A percentile compares a stretch with the other conserved stretches of the same genome.
Evolutionary conservation across 2,329 filamentous ascomycete species (phyloP).

Genomic region (Leptographium radiaticola): DNA sequence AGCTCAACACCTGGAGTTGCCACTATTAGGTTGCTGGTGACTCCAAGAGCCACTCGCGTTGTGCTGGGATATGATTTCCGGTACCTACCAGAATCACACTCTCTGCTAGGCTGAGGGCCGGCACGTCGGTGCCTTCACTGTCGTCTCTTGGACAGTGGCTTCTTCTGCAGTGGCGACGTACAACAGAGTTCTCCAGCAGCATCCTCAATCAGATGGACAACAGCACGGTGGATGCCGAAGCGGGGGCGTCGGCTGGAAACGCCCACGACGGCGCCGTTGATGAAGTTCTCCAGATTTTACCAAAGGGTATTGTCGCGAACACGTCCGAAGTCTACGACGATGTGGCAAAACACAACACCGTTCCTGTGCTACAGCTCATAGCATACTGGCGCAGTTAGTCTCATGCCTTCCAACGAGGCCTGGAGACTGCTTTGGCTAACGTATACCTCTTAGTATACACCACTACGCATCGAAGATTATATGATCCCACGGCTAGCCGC

Average conservation of each 20-base stretch:
- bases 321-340: constrained; percentile 37
- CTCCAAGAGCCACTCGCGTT: no score
- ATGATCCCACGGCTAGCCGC: constrained; percentile 48
- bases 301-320: constrained; percentile 45
- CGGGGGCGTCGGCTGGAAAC: no score
- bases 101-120: neutral
- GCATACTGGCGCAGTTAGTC: constrained; percentile 43
- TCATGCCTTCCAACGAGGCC: neutral
- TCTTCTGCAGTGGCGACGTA: no score
- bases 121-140: neutral
- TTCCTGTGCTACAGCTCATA: constrained; percentile 39
- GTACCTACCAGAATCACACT: neutral
- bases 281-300: constrained; percentile 30
- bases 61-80: neutral
- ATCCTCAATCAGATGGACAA: no score
- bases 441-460: constrained; percentile 36
- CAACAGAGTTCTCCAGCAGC: no score
- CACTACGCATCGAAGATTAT: constrained; percentile 42
- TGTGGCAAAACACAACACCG: constrained; percentile 35
- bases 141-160: no score
- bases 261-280: neutral
- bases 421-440: neutral
- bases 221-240: neutral
- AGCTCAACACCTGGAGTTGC: neutral
- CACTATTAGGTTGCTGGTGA: no score